Evolutionary conservation across 768 basidiomycete species (phyloP), one percentile per base, ranked within the genome.

Genomic region (Termitomyces sp.): DNA sequence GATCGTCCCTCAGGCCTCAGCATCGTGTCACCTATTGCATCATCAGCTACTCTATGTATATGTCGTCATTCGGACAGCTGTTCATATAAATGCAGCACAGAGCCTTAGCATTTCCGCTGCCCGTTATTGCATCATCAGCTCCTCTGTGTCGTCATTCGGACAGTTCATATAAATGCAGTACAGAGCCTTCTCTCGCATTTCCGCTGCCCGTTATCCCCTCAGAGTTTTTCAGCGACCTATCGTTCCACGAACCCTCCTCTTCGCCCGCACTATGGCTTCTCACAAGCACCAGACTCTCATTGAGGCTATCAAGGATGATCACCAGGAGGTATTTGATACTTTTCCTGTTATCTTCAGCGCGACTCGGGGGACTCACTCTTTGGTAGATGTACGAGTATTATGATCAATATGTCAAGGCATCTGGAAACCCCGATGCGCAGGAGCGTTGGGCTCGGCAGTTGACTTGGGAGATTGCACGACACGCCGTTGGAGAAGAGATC

Each of bases 401-500:
- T 61, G 76, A 81, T 54, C 70, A 82, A 54, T 87, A 84, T 69
- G 67, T 74, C 35, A 74, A 71, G 54, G 71, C 73, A 49, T 64
- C 68, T 0, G 80, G 77, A 1, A 76, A 87, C 65, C 58, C 69
- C 28, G 81, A 83, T 38, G 78, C 77, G 0, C 82, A 85, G 67
- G 72, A 68, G 2, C 79, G 83, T 8, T 87, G 84, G 85, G 75
- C 82, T 0, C 76, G 75, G 49, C 84, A 86, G 68, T 73, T 87
- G 6, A 77, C 73, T 13, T 87, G 85, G 86, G 84, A 85, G 70
- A 74, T 87, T 44, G 85, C 84, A 1, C 78, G 84, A 0, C 86
- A 87, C 61, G 82, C 85, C 4, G 80, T 82, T 7, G 84, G 80
- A 15, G 86, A 88, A 68, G 87, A 89, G 68, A 79, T 87, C 42